Evolutionary conservation across 306 rosid species (phyloP), one percentile per base, ranked within the genome.

Genomic region (Casuarina equisetifolia): DNA sequence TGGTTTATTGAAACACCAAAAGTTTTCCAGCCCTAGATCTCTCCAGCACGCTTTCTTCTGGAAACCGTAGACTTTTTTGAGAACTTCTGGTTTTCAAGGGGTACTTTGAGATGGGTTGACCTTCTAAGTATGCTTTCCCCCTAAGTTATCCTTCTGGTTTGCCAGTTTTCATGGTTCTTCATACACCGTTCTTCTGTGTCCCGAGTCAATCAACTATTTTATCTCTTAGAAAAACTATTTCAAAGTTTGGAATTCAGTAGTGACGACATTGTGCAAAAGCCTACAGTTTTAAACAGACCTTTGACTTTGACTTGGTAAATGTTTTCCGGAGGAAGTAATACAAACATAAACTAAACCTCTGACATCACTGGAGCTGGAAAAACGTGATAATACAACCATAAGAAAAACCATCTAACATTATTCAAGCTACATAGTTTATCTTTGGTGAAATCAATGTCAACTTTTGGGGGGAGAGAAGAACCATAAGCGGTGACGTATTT

Each of bases 231-330:
- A 74, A 43, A 44, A 44, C 70, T 6, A 4, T 19, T 69, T 74
- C 42, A 36, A 63, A 51, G 58, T 82, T 68, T 54, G 20, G 53
- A 76, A 57, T 69, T 73, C 8, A 72, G 74, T 80, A 79, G 88
- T 81, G 85, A 82, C 59, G 83, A 59, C 77, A 76, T 80, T 49
- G 79, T 88, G 90, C 86, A 74, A 76, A 66, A 80, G 75, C 44
- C 51, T n/a, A 73, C 19, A 46, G 70, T 69, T 80, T 48, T 85
- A 61, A 82, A 51, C 15, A 80, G 15, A 77, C 71, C n/a, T 44
- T 46, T 46, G 75, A 73, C 69, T 70, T 78, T 78, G 73, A 83
- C 82, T 75, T 74, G 70, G 76, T 64, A 77, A 69, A 77, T 72
- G 19, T 83, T 64, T 50, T 64, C 74, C 44, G 78, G 54, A 74